Conservation (phyloP, 768 basidiomycete genomes). For the Macrolepiota albuminosa region DNA sequence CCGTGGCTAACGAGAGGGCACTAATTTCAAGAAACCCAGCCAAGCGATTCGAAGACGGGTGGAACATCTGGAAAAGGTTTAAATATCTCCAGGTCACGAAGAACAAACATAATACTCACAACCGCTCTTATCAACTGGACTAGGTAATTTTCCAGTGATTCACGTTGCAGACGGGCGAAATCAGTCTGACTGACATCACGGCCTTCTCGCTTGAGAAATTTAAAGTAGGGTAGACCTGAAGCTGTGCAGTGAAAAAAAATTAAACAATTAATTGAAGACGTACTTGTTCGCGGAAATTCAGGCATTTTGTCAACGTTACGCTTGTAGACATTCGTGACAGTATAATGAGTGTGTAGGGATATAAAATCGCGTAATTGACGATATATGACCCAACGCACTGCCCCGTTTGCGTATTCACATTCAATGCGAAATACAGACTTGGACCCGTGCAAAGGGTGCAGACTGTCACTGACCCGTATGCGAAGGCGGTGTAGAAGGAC, state of each 20-base stretch:
- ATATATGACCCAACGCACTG: conserved; percentile 91
- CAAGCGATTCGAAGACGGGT: conserved; percentile 85
- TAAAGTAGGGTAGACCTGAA: conserved; percentile 85
- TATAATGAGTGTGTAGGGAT: conserved; percentile 85
- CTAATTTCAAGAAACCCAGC: conserved; percentile 91
- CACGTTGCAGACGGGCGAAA: conserved; percentile 78
- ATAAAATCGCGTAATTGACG: conserved; percentile 91
- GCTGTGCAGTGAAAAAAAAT: conserved; percentile 1
- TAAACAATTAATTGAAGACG: conserved; percentile 12
- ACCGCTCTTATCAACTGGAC: conserved; percentile 85
- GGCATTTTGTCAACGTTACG: conserved; percentile 74
- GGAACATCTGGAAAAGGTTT: conserved; percentile 75
- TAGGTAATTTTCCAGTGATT: conserved; percentile 83
- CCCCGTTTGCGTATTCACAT: conserved; percentile 94
- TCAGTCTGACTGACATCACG: conserved; percentile 58
- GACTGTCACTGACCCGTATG: conserved; percentile 80
- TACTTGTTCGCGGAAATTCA: conserved; percentile 86
- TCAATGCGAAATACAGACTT: conserved; percentile 88
- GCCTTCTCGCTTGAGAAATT: conserved; percentile 68
- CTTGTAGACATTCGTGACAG: conserved; percentile 76
- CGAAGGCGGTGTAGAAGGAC: conserved; percentile 74
- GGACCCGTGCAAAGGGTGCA: conserved; percentile 71
- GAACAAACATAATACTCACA: conserved; percentile 38
- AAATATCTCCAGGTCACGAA: background rate
- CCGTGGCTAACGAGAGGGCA: conserved; percentile 76